Evolutionary conservation across 495 filamentous ascomycete species (phyloP).

Genomic region (Neurospora sp.): DNA sequence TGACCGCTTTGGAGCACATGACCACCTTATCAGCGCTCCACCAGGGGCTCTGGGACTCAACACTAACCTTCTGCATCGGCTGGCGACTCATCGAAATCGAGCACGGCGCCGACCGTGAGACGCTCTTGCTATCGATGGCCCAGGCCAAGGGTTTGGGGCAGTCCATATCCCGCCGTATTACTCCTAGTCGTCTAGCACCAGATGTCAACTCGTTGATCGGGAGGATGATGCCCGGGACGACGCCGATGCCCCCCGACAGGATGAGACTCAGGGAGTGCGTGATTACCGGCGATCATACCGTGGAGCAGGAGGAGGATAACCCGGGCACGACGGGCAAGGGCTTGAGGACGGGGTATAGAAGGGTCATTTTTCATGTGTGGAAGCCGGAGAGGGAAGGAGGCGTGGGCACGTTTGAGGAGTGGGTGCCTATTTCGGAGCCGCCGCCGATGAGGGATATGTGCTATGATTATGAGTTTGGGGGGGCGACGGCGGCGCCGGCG

Average conservation of each 20-base stretch:
- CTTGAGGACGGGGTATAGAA: not conserved
- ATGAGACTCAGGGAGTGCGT: not conserved
- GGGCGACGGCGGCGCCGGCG: not conserved
- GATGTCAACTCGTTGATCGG: not conserved
- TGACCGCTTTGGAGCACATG: slow-evolving; percentile 23
- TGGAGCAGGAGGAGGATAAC: not conserved
- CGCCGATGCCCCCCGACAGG: not conserved
- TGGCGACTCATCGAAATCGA: slow-evolving; percentile 24
- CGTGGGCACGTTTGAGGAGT: not conserved
- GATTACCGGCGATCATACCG: not conserved
- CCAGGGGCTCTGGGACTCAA: slow-evolving; percentile 24
- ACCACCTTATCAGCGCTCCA: slow-evolving; percentile 5
- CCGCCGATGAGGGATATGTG: not conserved
- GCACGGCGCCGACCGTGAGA: slow-evolving; percentile 14
- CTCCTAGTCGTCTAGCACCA: not conserved
- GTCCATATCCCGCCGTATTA: not conserved
- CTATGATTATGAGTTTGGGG: not conserved
- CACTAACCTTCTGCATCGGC: slow-evolving; percentile 15
- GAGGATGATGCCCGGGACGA: not conserved
- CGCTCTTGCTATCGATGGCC: not conserved
- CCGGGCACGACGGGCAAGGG: not conserved
- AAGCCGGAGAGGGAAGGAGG: not conserved
- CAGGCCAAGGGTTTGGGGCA: not conserved
- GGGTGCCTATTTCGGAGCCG: not conserved
- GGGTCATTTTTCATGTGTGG: not conserved